Evolutionary conservation across 148 eudicot genomes (phyloP), one percentile per base, ranked within the genome.

Genomic region (Nyssa sinensis): DNA sequence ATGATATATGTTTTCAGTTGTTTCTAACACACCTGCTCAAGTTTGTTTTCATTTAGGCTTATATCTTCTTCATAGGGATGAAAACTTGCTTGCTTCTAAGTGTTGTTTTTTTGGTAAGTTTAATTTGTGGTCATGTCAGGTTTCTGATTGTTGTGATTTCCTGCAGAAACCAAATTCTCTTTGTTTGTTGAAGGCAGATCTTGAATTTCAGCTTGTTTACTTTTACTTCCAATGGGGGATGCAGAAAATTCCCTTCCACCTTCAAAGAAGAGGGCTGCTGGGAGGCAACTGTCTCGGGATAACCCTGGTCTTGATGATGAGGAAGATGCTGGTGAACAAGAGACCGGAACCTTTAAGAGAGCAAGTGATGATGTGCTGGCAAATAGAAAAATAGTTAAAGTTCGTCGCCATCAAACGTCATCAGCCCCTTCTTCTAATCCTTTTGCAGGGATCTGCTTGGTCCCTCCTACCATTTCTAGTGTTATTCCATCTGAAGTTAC

Each of bases 351-450:
- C 62, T 90, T 95, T 72, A 83, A 93, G 85, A 90, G 65, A 78
- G 99, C 97, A 13, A 88, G 86, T 75, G 99, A 89, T 1, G 99
- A 92, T 32, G 97, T 95, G 33, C 70, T 95, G 79, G 97, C 98
- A 29, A 60, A 71, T 37, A 87, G 98, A 77, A 90, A 84, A 78
- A 90, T 95, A 27, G 90, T 95, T 67, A 90, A 90, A 84, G 98
- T 86, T 78, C 97, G 92, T 44, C 87, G 88, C 33, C 81, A 81
- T 14, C 91, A 78, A 62, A 65, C 89, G 55, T 70, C 96, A 28
- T 39, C 91, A 64, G 79, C 87, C 55, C 85, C 98, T 71, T 70
- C 96, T 57, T 69, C 89, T 58, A 95, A 95, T 74, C 97, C 97
- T 62, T 94, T 94, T 85, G 96, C 97, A 14, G 89, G 89, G 37